Evolutionary conservation across 1,284 basidiomycete species (phyloP), one percentile per base, ranked within the genome.

Genomic region (Leccinum griseonigrum): DNA sequence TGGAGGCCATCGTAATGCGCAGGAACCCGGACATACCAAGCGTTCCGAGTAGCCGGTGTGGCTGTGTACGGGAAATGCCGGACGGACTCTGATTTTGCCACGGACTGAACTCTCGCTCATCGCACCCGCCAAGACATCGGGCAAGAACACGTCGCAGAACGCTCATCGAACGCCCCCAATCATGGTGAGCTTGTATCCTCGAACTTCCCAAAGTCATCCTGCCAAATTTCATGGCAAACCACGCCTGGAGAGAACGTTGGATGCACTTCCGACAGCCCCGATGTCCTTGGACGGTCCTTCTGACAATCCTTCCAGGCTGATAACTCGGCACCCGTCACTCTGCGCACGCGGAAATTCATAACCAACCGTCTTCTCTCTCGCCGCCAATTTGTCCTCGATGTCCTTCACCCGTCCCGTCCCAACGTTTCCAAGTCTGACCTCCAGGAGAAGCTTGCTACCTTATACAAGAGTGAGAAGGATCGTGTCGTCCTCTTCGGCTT

Each of bases 301-400:
- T 65, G 60, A 72, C 65, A 51, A 3, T n/a, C 34, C 61, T 54
- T 69, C 11, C 61, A 89, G 88, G 83, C 87, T 79, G 95, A 96
- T 81, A 85, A 82, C 78, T 83, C 86, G 81, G 91, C 95, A 79
- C 92, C 97, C 71, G 87, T 99, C 73, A 99, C 97, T 70, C 85
- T 99, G 77, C 94, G 97, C 74, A 98, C 97, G 63, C 92, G 97
- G 81, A 98, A 99, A 85, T 99, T 99, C 86, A 94, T 98, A 80
- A 98, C 96, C 74, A 99, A 99, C 90, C 94, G 95, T 70, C 91
- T 99, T 69, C 85, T 99, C 64, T 91, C 94, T 75, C 92, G 97
- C 74, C 87, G 88, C 67, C 92, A 94, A 82, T 95, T 97, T 75
- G 87, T 98, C 71, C 83, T 98, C 66, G 97, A 98, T 74, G 87